Evolutionary conservation across 164 flowering plant species (phyloP).

Genomic region (Aristolochia californica): DNA sequence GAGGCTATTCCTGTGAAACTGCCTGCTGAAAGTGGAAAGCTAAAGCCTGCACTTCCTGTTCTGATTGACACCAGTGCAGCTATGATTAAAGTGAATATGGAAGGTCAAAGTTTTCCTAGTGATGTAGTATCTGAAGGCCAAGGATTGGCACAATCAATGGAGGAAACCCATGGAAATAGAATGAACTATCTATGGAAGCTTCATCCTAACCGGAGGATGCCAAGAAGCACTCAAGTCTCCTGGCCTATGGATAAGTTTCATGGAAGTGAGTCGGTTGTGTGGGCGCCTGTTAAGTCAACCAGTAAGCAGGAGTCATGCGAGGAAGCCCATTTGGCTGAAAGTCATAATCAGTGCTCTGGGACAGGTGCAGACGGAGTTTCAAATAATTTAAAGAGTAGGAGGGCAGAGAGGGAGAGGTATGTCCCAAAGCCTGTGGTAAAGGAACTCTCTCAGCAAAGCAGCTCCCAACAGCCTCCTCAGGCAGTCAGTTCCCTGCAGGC

Average conservation of each 20-base stretch:
- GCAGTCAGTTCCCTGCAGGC: conserved; percentile 22
- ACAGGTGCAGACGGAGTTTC: conserved; percentile 35
- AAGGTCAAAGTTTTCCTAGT: conserved; percentile 15
- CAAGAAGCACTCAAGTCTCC: conserved; percentile 39
- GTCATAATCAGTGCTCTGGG: conserved; percentile 10
- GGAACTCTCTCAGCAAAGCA: conserved; percentile 73
- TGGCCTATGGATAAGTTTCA: conserved; percentile 38
- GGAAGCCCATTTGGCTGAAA: conserved; percentile 28
- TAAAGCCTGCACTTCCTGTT: conserved; percentile 18
- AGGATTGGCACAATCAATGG: too few species aligned
- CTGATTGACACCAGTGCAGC: conserved; percentile 14
- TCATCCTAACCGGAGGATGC: conserved; percentile 46
- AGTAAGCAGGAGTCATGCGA: conserved; percentile 37
- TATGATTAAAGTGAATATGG: conserved; percentile 12
- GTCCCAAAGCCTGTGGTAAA: conserved; percentile 86
- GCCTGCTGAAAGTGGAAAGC: conserved; percentile 22
- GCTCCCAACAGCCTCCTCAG: conserved; percentile 17
- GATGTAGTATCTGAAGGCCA: too few species aligned
- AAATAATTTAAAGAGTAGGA: conserved; percentile 53
- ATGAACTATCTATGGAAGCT: conserved; percentile 45
- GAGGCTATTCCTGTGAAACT: conserved; percentile 19
- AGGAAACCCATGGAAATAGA: conserved; percentile 34
- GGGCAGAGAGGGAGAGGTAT: conserved; percentile 96
- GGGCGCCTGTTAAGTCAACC: conserved; percentile 85
- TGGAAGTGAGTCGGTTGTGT: conserved; percentile 43